Base-by-base conservation (phyloP, 1,139 yeast species). In the Suhomyces terraborum region DNA sequence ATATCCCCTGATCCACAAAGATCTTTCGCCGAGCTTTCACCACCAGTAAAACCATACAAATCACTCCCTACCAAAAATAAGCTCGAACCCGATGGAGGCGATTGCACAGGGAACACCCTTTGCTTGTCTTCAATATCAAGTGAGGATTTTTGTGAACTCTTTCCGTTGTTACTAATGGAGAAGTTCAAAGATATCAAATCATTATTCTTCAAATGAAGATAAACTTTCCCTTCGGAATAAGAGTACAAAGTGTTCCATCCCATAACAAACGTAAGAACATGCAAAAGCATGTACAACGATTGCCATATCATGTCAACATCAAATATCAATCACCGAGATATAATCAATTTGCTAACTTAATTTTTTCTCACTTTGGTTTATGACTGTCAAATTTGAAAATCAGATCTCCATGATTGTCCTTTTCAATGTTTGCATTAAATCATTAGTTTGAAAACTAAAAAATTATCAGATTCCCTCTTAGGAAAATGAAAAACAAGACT, bases 221-320 rank as follows among this genome's bases (percentile, higher is more conserved):
- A 72, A 7, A 67, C 53, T 39, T 54, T 58, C 2, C 73, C 75
- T 10, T 60, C 58, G 6, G 56, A 48, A 27, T 66, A 66, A 8
- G 72, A 59, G 46, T 72, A 72, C 16, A 69, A 52, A 1, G 75
- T 62, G 32, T 65, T 65, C 69, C 74, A 67, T 10, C 38, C 41
- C 14, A 26, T 17, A 5, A 35, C 41, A 4, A 34, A 32, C 12
- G 42, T 13, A 8, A 28, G 18, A 16, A 36, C 19, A 10, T 29
- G 23, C 10, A 37, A 13, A 9, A 40, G 9, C 12, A 23, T 10
- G n/a, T 27, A 35, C 13, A 31, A 27, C 17, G 16, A 20, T 30
- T 20, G 24, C 22, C 13, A 19, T 19, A 19, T 19, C 32, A 30
- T 28, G 18, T 13, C 16, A 20, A 8, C n/a, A 30, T 30, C n/a